phyloP scores from a whole-genome alignment of 108 stramenopile genomes.

The Poteriospumella lacustris region DNA sequence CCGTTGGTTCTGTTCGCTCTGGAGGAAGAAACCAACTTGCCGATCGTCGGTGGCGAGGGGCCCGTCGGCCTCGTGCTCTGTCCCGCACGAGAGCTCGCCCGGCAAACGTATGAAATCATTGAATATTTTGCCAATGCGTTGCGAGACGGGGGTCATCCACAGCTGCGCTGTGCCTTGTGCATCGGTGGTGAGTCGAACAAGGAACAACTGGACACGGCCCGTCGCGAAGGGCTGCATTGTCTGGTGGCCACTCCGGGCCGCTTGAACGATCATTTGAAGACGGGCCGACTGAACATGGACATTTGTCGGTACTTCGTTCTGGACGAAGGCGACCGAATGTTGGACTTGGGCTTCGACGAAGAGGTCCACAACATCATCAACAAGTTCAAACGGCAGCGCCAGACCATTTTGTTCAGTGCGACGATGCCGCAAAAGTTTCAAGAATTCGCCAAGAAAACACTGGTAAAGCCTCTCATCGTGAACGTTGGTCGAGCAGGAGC shows the following conservation, averaged over 20 bases:
- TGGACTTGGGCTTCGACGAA: slow-evolving; percentile 94
- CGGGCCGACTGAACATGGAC: slow-evolving; percentile 70
- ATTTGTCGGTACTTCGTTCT: slow-evolving; percentile 83
- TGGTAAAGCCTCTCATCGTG: slow-evolving; percentile 87
- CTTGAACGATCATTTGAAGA: slow-evolving; percentile 80
- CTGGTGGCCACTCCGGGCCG: slow-evolving; percentile 94
- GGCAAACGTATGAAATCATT: slow-evolving; percentile 93
- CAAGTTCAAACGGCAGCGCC: slow-evolving; percentile 88
- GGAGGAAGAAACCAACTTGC: slow-evolving; percentile 90
- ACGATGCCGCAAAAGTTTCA: slow-evolving; percentile 98
- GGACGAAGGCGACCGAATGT: slow-evolving; percentile 98
- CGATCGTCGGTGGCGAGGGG: slow-evolving; percentile 82
- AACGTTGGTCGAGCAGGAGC: slow-evolving; percentile 97
- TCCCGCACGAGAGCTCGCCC: slow-evolving; percentile 88
- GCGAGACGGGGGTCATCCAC: slow-evolving; percentile 56
- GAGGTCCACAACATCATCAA: slow-evolving; percentile 89
- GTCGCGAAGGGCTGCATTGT: slow-evolving; percentile 73
- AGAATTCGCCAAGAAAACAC: slow-evolving; percentile 90
- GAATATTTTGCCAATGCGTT: slow-evolving; percentile 44
- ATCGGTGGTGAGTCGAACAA: slow-evolving; percentile 90
- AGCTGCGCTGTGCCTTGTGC: slow-evolving; percentile 70
- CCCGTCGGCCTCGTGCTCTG: slow-evolving; percentile 90
- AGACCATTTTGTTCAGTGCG: slow-evolving; percentile 91
- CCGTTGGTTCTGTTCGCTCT: slow-evolving; percentile 89
- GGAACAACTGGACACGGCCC: slow-evolving; percentile 69